phyloP scores from a whole-genome alignment of 805 yeast species.

The Metschnikowia matae region DNA sequence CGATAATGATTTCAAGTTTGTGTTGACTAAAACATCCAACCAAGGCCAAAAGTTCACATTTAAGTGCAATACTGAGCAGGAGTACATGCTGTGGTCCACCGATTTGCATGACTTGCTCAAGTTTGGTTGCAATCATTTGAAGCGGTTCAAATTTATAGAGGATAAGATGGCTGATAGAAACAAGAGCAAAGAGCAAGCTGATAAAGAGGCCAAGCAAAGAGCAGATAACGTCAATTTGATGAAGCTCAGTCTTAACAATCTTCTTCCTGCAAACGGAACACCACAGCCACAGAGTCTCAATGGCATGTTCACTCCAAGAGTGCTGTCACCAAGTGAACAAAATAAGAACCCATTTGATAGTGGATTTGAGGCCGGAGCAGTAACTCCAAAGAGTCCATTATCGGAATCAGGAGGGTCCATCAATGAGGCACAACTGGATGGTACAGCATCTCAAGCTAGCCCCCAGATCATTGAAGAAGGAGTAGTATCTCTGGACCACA shows the following conservation, averaged over 20 bases:
- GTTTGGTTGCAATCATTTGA: slow-evolving; percentile 41
- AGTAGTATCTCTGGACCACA: slow-evolving; percentile 14
- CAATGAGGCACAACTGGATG: not conserved
- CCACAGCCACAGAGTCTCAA: slow-evolving; percentile 20
- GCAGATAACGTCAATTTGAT: slow-evolving; percentile 8
- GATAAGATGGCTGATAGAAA: slow-evolving; percentile 32
- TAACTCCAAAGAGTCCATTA: slow-evolving; percentile 3
- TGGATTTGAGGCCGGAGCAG: slow-evolving; percentile 13
- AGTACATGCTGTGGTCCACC: slow-evolving; percentile 50
- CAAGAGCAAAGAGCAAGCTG: slow-evolving; percentile 3
- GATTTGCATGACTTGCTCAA: slow-evolving; percentile 51
- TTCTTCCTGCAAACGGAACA: slow-evolving; percentile 11
- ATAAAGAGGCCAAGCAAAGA: slow-evolving; percentile 1
- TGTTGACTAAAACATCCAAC: slow-evolving; percentile 27
- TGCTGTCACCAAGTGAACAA: slow-evolving; percentile 30
- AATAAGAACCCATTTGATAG: slow-evolving; percentile 39
- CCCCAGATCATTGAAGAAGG: slow-evolving; percentile 3
- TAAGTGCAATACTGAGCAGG: slow-evolving; percentile 41
- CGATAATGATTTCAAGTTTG: slow-evolving; percentile 32
- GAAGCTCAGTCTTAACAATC: slow-evolving; percentile 14
- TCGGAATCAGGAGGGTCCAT: slow-evolving; percentile 5
- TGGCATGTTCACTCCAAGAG: slow-evolving; percentile 38
- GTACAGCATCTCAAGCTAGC: not conserved
- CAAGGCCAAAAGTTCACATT: slow-evolving; percentile 34
- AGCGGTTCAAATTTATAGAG: slow-evolving; percentile 48